Base-by-base conservation (phyloP, 176 grass and related monocot genomes). In the Lolium multiflorum region DNA sequence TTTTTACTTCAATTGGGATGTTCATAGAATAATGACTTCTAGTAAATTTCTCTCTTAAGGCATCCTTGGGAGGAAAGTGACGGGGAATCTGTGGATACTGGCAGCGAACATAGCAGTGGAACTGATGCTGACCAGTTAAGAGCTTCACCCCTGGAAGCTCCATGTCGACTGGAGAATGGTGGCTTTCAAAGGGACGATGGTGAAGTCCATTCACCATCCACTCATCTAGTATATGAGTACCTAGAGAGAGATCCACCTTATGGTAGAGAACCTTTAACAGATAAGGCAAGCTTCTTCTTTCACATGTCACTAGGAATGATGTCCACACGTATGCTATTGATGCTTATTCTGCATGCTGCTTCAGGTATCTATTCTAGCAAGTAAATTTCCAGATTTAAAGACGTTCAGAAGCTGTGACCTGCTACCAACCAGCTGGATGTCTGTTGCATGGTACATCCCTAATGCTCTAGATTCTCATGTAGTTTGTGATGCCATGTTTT, bases 281-380 rank as follows among this genome's bases (percentile, higher is more conserved):
- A 98, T 78, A 98, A 98, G 93, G 96, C 62, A 95, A 83, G 93
- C 37, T 7, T 55, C 67, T 46, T 81, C 37, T 49, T 51, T 49
- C 31, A 25, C 84, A 15, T 63, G 25, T 62, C 76, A 46, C 58
- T 70, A 62, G 7, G 38, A 63, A 87, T 54, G 48, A 31, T 82
- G 63, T 35, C 46, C 24, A 83, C 63, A 74, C n/a, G 41, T 74
- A 54, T 44, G 41, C 17, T 82, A 5, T 57, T 84, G 52, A 84
- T 80, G 24, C 37, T 87, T 77, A 87, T 60, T 90, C 22, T 82
- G 47, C 57, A 81, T 79, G 41, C 72, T 57, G 66, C 72, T 89
- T 68, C 89, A 98, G 96, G 82, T 98, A 79, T 92, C 91, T 35
- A 84, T 87, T 90, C 93, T 98, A 90, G 91, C 91, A 89, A 98